Evolutionary conservation across 345 rosid genomes (phyloP).

Genomic region (Diplotaxis tenuifolia): DNA sequence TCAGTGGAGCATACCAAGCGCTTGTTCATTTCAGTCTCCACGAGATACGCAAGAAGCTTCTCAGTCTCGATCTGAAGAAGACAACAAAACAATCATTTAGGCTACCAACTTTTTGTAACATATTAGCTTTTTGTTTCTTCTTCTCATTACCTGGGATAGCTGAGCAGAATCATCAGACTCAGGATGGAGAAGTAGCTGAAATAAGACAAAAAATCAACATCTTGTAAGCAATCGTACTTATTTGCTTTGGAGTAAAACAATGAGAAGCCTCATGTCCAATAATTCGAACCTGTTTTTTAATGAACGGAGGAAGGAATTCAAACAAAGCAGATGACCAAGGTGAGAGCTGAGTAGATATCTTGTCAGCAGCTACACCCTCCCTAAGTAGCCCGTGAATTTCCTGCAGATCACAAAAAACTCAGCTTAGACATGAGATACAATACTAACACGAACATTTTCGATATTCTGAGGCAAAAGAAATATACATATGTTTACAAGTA

Average conservation of each 20-base stretch:
- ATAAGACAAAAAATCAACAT: slow-evolving; percentile 35
- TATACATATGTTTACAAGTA: slow-evolving; percentile 7
- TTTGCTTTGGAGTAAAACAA: slow-evolving; percentile 13
- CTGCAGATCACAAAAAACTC: slow-evolving; percentile 39
- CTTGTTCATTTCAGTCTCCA: slow-evolving; percentile 91
- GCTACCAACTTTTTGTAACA: slow-evolving; percentile 4
- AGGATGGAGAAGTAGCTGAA: slow-evolving; percentile 84
- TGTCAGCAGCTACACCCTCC: slow-evolving; percentile 66
- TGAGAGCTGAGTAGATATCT: slow-evolving; percentile 82
- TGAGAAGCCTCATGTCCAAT: slow-evolving; percentile 6
- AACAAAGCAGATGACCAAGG: slow-evolving; percentile 98
- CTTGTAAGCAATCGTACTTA: slow-evolving; percentile 18
- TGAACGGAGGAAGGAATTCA: slow-evolving; percentile 85
- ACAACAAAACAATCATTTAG: slow-evolving; percentile 24
- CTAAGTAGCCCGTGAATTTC: slow-evolving; percentile 77
- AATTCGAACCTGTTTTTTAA: slow-evolving; percentile 72
- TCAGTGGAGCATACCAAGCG: slow-evolving; percentile 52
- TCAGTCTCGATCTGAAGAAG: slow-evolving; percentile 86
- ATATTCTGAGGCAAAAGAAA: neutral
- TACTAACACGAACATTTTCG: slow-evolving; percentile 26
- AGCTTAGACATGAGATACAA: slow-evolving; percentile 12
- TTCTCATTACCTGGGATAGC: slow-evolving; percentile 77
- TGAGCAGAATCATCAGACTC: slow-evolving; percentile 99
- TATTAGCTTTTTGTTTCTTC: neutral
- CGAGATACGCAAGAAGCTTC: slow-evolving; percentile 95